These are phyloP conservation scores for Hemisphaericaspora xylofermentans DNA, from an alignment of 1,139 yeast species.

Conservation along the genomic window DNA sequence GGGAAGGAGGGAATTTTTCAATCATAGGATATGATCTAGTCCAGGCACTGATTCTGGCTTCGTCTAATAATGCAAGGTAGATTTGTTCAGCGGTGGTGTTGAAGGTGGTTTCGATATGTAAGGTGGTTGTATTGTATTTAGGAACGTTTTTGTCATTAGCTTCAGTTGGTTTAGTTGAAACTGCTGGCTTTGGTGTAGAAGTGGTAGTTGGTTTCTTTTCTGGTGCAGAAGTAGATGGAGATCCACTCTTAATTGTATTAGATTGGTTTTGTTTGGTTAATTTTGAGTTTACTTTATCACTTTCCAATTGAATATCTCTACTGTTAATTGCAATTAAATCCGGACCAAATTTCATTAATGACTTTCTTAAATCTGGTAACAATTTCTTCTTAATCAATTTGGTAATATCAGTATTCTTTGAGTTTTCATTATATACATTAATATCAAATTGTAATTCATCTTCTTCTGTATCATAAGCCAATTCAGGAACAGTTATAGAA, in stretches of 20 bases:
- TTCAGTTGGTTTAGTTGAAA: conserved; percentile 6
- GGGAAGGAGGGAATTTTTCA: conserved; percentile 48
- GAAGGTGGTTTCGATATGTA: conserved; percentile 77
- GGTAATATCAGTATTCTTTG: conserved; percentile 51
- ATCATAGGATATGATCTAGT: conserved; percentile 73
- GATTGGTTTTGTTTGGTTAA: conserved; percentile 67
- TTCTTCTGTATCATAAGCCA: conserved; percentile 87
- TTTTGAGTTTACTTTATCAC: conserved; percentile 64
- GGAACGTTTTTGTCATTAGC: conserved; percentile 36
- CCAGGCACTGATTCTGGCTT: conserved; percentile 84
- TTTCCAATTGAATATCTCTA: conserved; percentile 75
- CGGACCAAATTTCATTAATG: conserved; percentile 65
- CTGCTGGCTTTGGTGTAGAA: not conserved
- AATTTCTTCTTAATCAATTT: conserved; percentile 58
- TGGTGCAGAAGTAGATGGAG: not conserved
- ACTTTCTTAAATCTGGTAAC: conserved; percentile 65
- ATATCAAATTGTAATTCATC: conserved; percentile 85
- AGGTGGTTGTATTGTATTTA: conserved; percentile 73
- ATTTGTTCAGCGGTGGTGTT: conserved; percentile 86
- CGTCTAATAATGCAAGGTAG: conserved; percentile 72
- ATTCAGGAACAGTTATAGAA: conserved; percentile 79
- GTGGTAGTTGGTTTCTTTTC: conserved; percentile 1
- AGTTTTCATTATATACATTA: conserved; percentile 61
- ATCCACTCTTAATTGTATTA: conserved; percentile 8
- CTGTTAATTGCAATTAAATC: conserved; percentile 78